Percentiles rank a stretch among this genome's conserved stretches.
phyloP scores from a whole-genome alignment of 768 basidiomycete species.

The Nidularia pulvinata region DNA sequence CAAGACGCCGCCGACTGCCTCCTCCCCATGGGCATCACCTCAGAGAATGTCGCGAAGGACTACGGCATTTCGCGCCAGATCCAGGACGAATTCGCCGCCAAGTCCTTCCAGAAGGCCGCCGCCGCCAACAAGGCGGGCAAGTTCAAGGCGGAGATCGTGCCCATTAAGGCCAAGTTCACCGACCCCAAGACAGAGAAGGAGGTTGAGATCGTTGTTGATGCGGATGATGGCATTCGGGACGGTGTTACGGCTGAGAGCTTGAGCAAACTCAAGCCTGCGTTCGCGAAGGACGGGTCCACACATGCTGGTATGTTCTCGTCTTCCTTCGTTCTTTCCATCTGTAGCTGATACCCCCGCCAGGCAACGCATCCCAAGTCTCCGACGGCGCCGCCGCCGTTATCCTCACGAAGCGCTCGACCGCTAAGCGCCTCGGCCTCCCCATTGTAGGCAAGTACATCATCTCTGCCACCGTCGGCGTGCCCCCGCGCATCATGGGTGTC shows the following conservation, averaged over 20 bases:
- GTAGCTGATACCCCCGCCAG: too few relatives aligned
- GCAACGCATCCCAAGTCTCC: slow-evolving; percentile 85
- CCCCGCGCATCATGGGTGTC: slow-evolving; percentile 89
- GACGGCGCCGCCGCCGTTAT: slow-evolving; percentile 93
- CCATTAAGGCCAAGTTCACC: slow-evolving; percentile 66
- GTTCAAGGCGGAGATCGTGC: slow-evolving; percentile 84
- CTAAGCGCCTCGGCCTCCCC: slow-evolving; percentile 82
- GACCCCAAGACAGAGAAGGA: slow-evolving; percentile 78
- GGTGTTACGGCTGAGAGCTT: slow-evolving; percentile 82
- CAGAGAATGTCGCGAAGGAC: slow-evolving; percentile 88
- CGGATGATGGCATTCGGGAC: slow-evolving; percentile 85
- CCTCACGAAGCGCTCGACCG: slow-evolving; percentile 76
- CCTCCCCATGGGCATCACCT: slow-evolving; percentile 91
- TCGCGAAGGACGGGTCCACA: slow-evolving; percentile 72
- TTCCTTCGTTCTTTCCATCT: too few relatives aligned
- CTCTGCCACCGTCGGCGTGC: slow-evolving; percentile 73
- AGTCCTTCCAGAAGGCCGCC: slow-evolving; percentile 84
- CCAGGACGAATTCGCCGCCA: slow-evolving; percentile 88
- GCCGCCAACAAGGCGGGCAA: slow-evolving; percentile 79
- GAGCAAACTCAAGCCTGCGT: slow-evolving; percentile 84
- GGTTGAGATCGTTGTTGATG: slow-evolving; percentile 67
- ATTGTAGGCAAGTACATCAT: slow-evolving; percentile 86
- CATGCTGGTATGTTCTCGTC: slow-evolving; percentile 49
- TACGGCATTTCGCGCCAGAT: slow-evolving; percentile 69
- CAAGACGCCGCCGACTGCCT: slow-evolving; percentile 80